Evolutionary conservation across 495 filamentous ascomycete species (phyloP).

Genomic region (Lineolata rhizophorae): DNA sequence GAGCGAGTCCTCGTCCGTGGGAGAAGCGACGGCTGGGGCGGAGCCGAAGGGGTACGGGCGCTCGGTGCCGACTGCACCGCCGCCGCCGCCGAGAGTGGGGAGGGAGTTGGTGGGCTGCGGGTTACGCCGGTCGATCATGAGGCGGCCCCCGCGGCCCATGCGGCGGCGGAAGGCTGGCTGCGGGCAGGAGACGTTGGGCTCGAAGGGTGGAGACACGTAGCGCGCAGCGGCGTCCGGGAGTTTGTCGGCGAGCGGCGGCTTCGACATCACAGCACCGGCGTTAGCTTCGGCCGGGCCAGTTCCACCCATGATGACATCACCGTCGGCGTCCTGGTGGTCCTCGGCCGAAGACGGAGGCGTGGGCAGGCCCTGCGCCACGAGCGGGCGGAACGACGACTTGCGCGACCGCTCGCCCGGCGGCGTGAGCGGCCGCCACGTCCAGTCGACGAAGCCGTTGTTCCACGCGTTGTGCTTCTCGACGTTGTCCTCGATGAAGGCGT

Average conservation of each 20-base stretch:
- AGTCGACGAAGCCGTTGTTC: conserved; percentile 67
- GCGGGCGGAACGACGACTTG: conserved; percentile 49
- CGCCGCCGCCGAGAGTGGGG: too few relatives aligned
- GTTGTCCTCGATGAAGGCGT: conserved; percentile 57
- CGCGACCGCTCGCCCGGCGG: conserved; percentile 39
- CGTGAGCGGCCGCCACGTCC: conserved; percentile 60
- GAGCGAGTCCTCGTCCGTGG: conserved; percentile 6
- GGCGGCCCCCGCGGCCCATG: conserved; percentile 10
- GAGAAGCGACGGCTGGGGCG: too few relatives aligned
- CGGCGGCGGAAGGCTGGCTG: conserved; percentile 8
- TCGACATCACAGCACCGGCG: neutral
- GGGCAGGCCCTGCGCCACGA: conserved; percentile 62
- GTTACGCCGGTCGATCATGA: conserved; percentile 14
- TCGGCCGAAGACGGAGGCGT: conserved; percentile 68
- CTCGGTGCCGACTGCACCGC: too few relatives aligned
- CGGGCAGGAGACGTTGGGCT: conserved; percentile 5
- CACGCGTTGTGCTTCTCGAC: conserved; percentile 64
- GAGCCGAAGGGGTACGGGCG: too few relatives aligned
- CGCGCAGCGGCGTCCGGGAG: conserved; percentile 3
- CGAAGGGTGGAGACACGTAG: conserved; percentile 9
- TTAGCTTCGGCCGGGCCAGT: neutral
- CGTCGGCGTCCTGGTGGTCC: conserved; percentile 24
- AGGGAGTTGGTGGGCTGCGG: too few relatives aligned
- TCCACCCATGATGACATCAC: conserved; percentile 8
- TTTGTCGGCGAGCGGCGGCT: neutral